phyloP scores from a whole-genome alignment of 495 filamentous ascomycete genomes.

The Pyronema domesticum region DNA sequence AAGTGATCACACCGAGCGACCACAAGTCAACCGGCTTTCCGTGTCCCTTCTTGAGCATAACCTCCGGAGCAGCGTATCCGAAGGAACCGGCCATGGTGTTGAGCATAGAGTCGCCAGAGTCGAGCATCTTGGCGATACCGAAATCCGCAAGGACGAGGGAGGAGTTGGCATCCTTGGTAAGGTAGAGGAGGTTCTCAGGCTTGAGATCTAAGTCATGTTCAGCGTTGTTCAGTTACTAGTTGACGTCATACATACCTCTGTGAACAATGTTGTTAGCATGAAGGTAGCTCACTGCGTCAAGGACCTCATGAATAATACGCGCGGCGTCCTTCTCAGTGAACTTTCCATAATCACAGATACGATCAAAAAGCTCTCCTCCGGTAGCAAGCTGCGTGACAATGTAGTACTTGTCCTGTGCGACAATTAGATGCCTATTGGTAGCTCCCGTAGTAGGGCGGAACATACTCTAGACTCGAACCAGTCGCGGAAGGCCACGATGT shows the following conservation, averaged over 20 bases:
- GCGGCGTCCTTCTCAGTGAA: conserved; percentile 99
- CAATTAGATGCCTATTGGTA: conserved; percentile 4
- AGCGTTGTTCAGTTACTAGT: not conserved
- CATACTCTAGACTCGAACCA: conserved; percentile 91
- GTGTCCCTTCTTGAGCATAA: conserved; percentile 95
- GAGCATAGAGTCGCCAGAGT: conserved; percentile 71
- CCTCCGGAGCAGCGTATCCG: conserved; percentile 92
- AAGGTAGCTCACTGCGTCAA: conserved; percentile 87
- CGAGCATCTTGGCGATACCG: conserved; percentile 96
- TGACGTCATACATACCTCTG: conserved; percentile 43
- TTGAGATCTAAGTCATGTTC: conserved; percentile 56
- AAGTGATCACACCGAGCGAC: conserved; percentile 97
- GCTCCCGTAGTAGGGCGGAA: not conserved
- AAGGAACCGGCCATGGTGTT: conserved; percentile 99
- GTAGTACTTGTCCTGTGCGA: conserved; percentile 87
- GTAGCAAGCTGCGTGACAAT: conserved; percentile 96
- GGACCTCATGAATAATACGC: conserved; percentile 85
- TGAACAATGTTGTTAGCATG: conserved; percentile 94
- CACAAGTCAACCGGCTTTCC: conserved; percentile 99
- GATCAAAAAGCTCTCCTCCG: conserved; percentile 92
- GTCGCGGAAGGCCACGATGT: conserved; percentile 95
- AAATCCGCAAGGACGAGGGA: conserved; percentile 91
- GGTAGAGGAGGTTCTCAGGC: conserved; percentile 93
- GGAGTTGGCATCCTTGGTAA: conserved; percentile 56
- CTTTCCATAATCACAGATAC: conserved; percentile 94